phyloP scores from a whole-genome alignment of 202 grass and related monocot genomes.

The Brachypodium distachyon region DNA sequence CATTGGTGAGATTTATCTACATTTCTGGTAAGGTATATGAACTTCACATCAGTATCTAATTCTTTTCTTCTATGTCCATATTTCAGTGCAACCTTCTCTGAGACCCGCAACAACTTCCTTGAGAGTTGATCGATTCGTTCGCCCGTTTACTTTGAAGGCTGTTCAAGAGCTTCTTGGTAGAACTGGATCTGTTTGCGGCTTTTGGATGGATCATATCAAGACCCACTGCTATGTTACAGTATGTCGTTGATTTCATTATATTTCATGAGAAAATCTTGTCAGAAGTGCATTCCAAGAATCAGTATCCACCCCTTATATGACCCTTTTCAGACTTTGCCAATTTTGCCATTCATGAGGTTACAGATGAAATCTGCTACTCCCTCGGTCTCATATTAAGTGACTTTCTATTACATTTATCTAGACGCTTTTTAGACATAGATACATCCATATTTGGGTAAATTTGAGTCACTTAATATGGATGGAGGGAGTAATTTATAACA shows the following conservation, averaged over 20 bases:
- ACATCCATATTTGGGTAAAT: too few relatives aligned
- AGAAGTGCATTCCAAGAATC: not conserved
- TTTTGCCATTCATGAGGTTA: slow-evolving; percentile 2
- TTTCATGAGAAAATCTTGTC: not conserved
- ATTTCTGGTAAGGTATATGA: not conserved
- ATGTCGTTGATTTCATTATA: slow-evolving; percentile 11
- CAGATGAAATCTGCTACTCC: not conserved
- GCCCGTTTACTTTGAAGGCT: slow-evolving; percentile 83
- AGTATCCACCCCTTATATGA: not conserved
- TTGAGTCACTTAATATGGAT: too few relatives aligned
- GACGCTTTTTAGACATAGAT: too few relatives aligned
- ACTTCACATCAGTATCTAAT: slow-evolving; percentile 8
- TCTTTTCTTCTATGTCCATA: slow-evolving; percentile 8
- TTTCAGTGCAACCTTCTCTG: slow-evolving; percentile 58
- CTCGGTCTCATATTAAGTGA: too few relatives aligned
- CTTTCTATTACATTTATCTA: too few relatives aligned
- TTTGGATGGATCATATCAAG: slow-evolving; percentile 95
- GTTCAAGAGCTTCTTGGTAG: slow-evolving; percentile 68
- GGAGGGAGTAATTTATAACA: not conserved
- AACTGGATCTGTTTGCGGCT: slow-evolving; percentile 64
- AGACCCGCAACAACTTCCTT: slow-evolving; percentile 64
- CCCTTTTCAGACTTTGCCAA: not conserved
- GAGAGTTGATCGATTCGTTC: slow-evolving; percentile 65
- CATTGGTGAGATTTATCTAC: slow-evolving; percentile 37
- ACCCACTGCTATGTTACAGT: slow-evolving; percentile 88